phyloP scores from a whole-genome alignment of 2,329 filamentous ascomycete genomes.

The Aspergillaceae sp. region DNA sequence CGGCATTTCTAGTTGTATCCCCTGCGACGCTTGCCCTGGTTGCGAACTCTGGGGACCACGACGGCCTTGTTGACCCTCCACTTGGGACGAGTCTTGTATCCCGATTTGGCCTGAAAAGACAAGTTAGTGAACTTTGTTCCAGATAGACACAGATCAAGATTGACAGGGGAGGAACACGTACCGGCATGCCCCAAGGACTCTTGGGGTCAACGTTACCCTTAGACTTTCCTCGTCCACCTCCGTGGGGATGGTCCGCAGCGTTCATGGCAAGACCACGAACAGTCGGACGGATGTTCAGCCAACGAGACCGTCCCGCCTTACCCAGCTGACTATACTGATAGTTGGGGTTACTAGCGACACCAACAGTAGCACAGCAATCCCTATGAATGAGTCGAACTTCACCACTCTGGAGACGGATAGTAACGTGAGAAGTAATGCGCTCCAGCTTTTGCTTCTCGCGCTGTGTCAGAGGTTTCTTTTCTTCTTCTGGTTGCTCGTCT shows the following conservation, averaged over 20 bases:
- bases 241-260: conserved; percentile 94
- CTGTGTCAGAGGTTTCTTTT: conserved; percentile 27
- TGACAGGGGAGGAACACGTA: conserved; percentile 44
- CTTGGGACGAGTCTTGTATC: conserved; percentile 83
- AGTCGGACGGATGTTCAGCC: conserved; percentile 88
- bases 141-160: conserved; percentile 1
- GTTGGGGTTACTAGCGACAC: conserved; percentile 86
- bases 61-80: conserved; percentile 88
- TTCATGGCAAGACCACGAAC: conserved; percentile 99
- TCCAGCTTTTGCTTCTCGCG: conserved; percentile 36
- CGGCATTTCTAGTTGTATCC: conserved; percentile 45
- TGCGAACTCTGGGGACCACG: conserved; percentile 71
- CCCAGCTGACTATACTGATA: conserved; percentile 85
- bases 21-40: conserved; percentile 78
- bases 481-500: conserved; percentile 10
- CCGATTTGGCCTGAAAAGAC: conserved; percentile 42
- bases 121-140: conserved; percentile 6
- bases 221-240: conserved; percentile 97
- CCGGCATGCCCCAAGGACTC: conserved; percentile 91
- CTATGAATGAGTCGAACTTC: conserved; percentile 84
- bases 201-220: conserved; percentile 96
- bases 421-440: conserved; percentile 68
- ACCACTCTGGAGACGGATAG: conserved; percentile 80
- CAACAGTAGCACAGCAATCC: conserved; percentile 89
- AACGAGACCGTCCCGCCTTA: conserved; percentile 87